Conservation (phyloP, 257 asterid genomes). For the Lantana camara region DNA sequence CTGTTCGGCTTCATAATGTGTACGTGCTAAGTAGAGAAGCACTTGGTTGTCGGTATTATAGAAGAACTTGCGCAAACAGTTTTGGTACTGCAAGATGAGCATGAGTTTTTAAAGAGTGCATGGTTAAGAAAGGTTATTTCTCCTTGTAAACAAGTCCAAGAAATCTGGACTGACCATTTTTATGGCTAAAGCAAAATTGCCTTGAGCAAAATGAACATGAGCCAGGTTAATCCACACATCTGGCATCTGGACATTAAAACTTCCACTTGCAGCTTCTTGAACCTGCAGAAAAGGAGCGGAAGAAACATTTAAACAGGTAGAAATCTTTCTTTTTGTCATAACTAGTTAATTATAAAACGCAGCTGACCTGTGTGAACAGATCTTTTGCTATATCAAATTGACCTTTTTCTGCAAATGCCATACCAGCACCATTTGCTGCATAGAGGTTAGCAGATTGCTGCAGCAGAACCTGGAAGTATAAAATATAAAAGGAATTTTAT, state of each 20-base stretch:
- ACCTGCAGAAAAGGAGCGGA: constrained; percentile 48
- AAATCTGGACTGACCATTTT: constrained; percentile 77
- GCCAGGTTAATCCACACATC: constrained; percentile 99
- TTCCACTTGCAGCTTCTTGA: constrained; percentile 99
- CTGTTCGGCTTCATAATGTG: constrained; percentile 99
- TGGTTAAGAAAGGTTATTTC: constrained; percentile 42
- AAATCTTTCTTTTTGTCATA: constrained; percentile 9
- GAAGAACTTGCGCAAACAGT: constrained; percentile 90
- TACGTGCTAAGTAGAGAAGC: constrained; percentile 95
- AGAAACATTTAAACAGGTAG: constrained; percentile 10
- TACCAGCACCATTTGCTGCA: constrained; percentile 99
- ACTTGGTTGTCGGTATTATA: constrained; percentile 90
- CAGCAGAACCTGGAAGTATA: constrained; percentile 66
- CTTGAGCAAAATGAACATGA: constrained; percentile 98
- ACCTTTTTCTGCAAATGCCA: constrained; percentile 95
- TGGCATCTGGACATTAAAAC: constrained; percentile 84
- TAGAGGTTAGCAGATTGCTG: constrained; percentile 86
- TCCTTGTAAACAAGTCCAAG: constrained; percentile 18
- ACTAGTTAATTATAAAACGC: constrained; percentile 24
- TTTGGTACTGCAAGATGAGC: constrained; percentile 74
- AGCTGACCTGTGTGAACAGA: constrained; percentile 85
- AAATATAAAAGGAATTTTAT: constrained; percentile 21
- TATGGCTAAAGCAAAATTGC: constrained; percentile 90
- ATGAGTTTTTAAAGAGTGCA: constrained; percentile 30
- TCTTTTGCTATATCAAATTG: constrained; percentile 96